These are phyloP conservation scores for Fusarium ambrosium DNA, from an alignment of 2,329 filamentous ascomycete genomes.

Conservation along the genomic window DNA sequence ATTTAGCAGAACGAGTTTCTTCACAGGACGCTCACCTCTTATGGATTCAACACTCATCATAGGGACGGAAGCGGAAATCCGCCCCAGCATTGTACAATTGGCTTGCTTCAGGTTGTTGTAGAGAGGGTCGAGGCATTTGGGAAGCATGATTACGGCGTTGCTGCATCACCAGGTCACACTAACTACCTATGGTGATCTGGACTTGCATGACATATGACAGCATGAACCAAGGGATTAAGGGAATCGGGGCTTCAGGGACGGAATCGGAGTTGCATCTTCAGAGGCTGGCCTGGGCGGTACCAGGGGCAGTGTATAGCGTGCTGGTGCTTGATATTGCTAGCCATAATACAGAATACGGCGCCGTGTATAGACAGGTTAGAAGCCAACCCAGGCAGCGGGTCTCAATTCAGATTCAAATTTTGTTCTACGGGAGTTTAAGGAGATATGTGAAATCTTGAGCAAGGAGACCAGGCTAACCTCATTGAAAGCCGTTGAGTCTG, in stretches of 20 bases:
- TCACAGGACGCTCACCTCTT: conserved; percentile 21
- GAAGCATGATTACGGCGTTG: conserved; percentile 55
- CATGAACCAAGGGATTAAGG: conserved; percentile 43
- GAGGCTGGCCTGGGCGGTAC: conserved; percentile 37
- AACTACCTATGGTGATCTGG: conserved; percentile 42
- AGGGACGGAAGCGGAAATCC: conserved; percentile 44
- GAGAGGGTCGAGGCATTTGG: conserved; percentile 49
- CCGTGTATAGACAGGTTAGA: conserved; percentile 42
- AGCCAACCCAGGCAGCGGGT: conserved; percentile 27
- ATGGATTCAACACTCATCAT: conserved; percentile 39
- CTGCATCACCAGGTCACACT: conserved; percentile 49
- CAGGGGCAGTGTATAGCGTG: conserved; percentile 29
- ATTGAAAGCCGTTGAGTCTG: conserved; percentile 29
- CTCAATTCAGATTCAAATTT: conserved; percentile 24
- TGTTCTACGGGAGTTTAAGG: background rate
- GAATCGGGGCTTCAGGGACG: conserved; percentile 43
- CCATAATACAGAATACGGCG: conserved; percentile 40
- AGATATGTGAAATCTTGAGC: background rate
- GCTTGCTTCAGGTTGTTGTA: conserved; percentile 50
- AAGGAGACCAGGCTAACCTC: background rate
- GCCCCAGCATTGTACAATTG: conserved; percentile 49
- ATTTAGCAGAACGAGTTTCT: conserved; percentile 27
- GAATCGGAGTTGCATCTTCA: conserved; percentile 46
- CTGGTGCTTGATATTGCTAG: conserved; percentile 41
- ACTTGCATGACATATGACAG: conserved; percentile 49